These are phyloP conservation scores for Pseudogymnoascus sp. DNA, from an alignment of 2,329 filamentous ascomycete species.

Conservation along the genomic window DNA sequence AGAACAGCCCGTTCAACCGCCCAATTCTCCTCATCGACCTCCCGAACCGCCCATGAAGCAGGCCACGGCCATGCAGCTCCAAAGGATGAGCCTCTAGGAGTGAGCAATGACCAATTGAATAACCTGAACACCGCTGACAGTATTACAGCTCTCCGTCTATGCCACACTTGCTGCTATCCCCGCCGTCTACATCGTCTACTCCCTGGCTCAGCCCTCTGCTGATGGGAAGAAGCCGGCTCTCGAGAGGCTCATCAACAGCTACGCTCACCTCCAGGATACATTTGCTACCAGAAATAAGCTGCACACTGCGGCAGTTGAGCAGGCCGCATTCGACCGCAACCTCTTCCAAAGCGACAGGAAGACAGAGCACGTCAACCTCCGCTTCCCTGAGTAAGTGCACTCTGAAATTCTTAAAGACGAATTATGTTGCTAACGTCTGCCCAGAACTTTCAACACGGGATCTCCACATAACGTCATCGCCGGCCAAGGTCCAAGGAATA, in stretches of 20 bases:
- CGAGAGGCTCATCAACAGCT: slow-evolving; percentile 45
- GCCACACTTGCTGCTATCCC: slow-evolving; percentile 38
- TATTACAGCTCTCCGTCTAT: slow-evolving; percentile 38
- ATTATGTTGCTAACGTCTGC: slow-evolving; percentile 14
- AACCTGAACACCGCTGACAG: slow-evolving; percentile 14
- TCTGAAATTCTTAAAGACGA: background rate
- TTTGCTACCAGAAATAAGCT: slow-evolving; percentile 49
- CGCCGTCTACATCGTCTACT: slow-evolving; percentile 36
- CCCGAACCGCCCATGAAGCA: slow-evolving; percentile 17
- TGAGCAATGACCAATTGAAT: slow-evolving; percentile 24
- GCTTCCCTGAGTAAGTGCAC: slow-evolving; percentile 53
- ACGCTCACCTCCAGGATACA: slow-evolving; percentile 42
- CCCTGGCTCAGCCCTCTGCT: slow-evolving; percentile 31
- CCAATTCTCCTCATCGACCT: slow-evolving; percentile 11
- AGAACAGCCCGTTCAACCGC: slow-evolving; percentile 15
- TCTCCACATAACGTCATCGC: slow-evolving; percentile 56
- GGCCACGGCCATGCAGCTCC: slow-evolving; percentile 31
- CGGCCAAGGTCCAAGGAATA: slow-evolving; percentile 47
- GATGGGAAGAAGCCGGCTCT: slow-evolving; percentile 35
- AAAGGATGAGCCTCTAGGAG: slow-evolving; percentile 41
- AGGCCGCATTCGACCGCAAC: slow-evolving; percentile 53
- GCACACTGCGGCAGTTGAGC: slow-evolving; percentile 52
- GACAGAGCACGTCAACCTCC: slow-evolving; percentile 42
- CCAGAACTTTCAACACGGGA: slow-evolving; percentile 54
- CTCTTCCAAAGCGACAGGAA: slow-evolving; percentile 43